These are phyloP conservation scores for Xylaria sp. DNA, from an alignment of 2,329 filamentous ascomycete species.

Conservation along the genomic window DNA sequence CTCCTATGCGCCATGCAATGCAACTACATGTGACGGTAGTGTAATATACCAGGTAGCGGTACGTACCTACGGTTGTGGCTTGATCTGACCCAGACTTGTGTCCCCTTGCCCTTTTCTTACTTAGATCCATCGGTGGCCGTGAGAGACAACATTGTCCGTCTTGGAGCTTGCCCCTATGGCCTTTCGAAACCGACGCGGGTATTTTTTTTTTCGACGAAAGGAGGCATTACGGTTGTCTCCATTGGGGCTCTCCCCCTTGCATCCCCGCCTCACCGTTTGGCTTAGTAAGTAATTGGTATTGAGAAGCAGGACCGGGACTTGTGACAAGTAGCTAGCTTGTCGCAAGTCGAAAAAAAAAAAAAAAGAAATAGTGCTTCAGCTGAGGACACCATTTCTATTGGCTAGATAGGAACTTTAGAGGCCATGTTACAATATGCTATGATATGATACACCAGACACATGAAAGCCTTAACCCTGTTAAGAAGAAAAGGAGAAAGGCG, in stretches of 20 bases:
- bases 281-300: constrained; percentile 32
- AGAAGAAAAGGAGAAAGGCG: background rate
- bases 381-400: constrained; percentile 19
- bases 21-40: constrained; percentile 27
- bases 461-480: background rate
- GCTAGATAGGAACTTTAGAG: background rate
- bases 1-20: constrained; percentile 22
- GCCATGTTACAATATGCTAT: constrained; percentile 4
- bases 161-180: background rate
- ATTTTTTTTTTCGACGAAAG: constrained; percentile 24
- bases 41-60: background rate
- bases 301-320: constrained; percentile 4
- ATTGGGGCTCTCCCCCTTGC: constrained; percentile 18
- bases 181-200: constrained; percentile 1
- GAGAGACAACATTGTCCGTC: constrained; percentile 1
- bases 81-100: constrained; percentile 24
- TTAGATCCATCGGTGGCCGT: constrained; percentile 20
- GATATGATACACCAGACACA: constrained; percentile 13
- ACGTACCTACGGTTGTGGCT: constrained; percentile 32
- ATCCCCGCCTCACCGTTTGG: constrained; percentile 16
- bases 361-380: constrained; percentile 28
- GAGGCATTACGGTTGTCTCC: constrained; percentile 10
- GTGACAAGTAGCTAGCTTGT: constrained; percentile 8
- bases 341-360: background rate
- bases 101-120: background rate